Evolutionary conservation across 2,329 filamentous ascomycete species (phyloP).

Genomic region (Lecanicillium sp.): DNA sequence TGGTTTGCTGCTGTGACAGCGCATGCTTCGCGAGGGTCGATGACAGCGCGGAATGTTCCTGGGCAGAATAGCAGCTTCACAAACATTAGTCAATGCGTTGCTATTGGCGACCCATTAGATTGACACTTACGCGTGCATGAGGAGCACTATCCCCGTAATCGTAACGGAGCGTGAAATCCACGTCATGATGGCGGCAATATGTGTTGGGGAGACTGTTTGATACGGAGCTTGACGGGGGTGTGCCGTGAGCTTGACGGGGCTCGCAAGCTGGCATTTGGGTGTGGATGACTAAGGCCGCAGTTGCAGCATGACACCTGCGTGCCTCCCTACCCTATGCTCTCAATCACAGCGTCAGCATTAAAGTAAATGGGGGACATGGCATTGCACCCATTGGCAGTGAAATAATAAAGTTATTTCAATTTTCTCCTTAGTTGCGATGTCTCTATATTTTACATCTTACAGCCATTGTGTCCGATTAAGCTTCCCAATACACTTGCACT

Average conservation of each 20-base stretch:
- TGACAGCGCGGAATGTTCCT: slow-evolving; percentile 77
- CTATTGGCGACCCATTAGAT: neutral
- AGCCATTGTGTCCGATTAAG: no score
- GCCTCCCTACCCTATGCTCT: no score
- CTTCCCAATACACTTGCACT: no score
- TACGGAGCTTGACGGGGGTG: slow-evolving; percentile 12
- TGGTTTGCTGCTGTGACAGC: slow-evolving; percentile 30
- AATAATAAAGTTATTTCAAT: no score
- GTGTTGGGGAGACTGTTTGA: neutral
- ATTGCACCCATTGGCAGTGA: no score
- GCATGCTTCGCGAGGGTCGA: slow-evolving; percentile 41
- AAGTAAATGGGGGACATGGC: no score
- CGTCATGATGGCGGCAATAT: slow-evolving; percentile 44
- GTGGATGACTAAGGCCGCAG: neutral
- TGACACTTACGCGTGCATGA: slow-evolving; percentile 73
- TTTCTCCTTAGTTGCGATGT: no score
- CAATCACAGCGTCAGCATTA: no score
- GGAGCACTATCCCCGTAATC: slow-evolving; percentile 65
- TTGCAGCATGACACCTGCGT: no score
- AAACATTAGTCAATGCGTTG: neutral
- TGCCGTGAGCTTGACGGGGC: no score
- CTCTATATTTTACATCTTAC: no score
- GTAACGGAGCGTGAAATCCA: slow-evolving; percentile 66
- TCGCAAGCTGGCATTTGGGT: no score
- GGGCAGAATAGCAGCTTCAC: slow-evolving; percentile 84